Evolutionary conservation across 805 yeast genomes (phyloP), one percentile per base, ranked within the genome.

Genomic region (Hagleromyces aurorensis): DNA sequence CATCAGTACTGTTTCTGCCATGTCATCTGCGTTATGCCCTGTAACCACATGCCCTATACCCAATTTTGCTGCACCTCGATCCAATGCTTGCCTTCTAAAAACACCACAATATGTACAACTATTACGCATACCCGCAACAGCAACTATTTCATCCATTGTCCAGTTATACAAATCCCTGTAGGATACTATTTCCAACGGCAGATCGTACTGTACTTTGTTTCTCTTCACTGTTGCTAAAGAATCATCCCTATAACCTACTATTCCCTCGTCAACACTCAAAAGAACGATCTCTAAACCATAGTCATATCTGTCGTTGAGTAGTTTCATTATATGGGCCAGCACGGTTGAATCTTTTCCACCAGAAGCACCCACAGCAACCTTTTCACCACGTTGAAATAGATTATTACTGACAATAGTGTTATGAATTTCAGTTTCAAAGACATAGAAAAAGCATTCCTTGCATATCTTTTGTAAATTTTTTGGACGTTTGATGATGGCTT

Each of bases 271-370:
- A 16, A 91, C 78, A 43, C 94, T 79, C 25, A 91, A 64, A 17
- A 91, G 63, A 3, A 82, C 85, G 32, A 91, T 70, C 11, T 83
- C 67, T n/a, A 91, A 69, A 0, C 95, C 95, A 55, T 91, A 91
- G 48, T 82, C 61, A 58, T 91, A 74, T 34, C 96, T 64, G 48
- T 86, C 96, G 52, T 91, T 91, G 38, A 91, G 62, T 0, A 89
- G 72, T 49, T 86, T 91, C 56, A 91, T 57, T 3, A 91, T 73
- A 25, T 87, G 75, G 0, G 97, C 98, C 17, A 91, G 61, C 1
- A 91, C 99, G 0, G 99, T 91, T 4, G 96, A 84, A 55, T 91
- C 99, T 48, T 91, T 91, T 30, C 99, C 99, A 15, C 99, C 99
- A 1, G 96, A 84, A 0, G 99, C 99, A 11, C 99, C 99, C 14